Percentiles rank a stretch among this genome's conserved stretches.
Conservation (phyloP, 257 asterid genomes). For the Scutellaria minor region DNA sequence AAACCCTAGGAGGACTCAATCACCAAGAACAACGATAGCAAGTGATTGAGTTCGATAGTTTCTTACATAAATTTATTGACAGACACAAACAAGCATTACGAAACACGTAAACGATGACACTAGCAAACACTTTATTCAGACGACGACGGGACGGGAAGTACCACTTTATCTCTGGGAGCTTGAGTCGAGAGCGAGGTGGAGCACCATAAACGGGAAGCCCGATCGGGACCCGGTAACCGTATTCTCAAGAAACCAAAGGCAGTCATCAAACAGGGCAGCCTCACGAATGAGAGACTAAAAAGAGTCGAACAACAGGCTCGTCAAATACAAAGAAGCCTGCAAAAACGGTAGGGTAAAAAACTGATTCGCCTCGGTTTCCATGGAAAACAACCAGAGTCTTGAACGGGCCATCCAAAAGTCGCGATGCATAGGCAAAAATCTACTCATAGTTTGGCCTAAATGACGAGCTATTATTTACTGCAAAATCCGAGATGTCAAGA, state of each 20-base stretch:
- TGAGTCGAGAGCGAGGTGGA: constrained; percentile 9
- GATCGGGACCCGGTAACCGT: constrained; percentile 36
- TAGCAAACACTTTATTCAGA: constrained; percentile 34
- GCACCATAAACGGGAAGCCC: constrained; percentile 34
- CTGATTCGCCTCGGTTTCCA: constrained; percentile 46
- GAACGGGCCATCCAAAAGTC: constrained; percentile 35
- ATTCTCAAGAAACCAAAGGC: constrained; percentile 52
- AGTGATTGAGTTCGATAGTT: too few species aligned
- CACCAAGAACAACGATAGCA: too few species aligned
- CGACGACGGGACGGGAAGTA: constrained; percentile 2
- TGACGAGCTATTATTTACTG: neutral
- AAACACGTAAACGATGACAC: constrained; percentile 6
- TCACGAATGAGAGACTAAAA: constrained; percentile 37
- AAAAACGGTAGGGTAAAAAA: constrained; percentile 46
- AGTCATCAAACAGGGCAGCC: constrained; percentile 47
- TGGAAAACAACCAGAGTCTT: constrained; percentile 56
- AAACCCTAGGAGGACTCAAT: too few species aligned
- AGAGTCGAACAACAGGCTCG: constrained; percentile 50
- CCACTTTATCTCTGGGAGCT: constrained; percentile 12
- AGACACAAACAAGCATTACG: constrained; percentile 3
- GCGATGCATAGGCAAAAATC: constrained; percentile 23
- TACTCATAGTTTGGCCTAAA: neutral
- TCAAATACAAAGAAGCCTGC: constrained; percentile 55
- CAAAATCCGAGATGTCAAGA: constrained; percentile 37
- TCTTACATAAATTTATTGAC: neutral